These are phyloP conservation scores for Oehlia diaphana DNA, from an alignment of 192 early-diverging fungal species.

Conservation along the genomic window DNA sequence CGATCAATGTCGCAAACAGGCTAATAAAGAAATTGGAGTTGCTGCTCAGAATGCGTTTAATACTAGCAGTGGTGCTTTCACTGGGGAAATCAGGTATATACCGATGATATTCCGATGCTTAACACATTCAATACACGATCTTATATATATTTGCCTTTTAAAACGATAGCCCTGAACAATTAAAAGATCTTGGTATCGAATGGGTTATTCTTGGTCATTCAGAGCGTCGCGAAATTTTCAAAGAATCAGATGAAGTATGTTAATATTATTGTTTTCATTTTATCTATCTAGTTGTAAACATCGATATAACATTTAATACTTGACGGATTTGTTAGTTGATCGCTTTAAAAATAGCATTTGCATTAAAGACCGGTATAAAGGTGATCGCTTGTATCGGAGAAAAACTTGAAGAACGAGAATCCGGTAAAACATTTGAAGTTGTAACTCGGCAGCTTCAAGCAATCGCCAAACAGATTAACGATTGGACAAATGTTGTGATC, in stretches of 20 bases:
- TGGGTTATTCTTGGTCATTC: slow-evolving; percentile 99
- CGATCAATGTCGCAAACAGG: slow-evolving; percentile 69
- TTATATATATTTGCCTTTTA: not conserved
- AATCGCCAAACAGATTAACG: slow-evolving; percentile 70
- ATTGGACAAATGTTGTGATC: slow-evolving; percentile 95
- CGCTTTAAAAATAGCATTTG: slow-evolving; percentile 88
- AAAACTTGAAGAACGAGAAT: slow-evolving; percentile 93
- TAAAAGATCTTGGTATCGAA: slow-evolving; percentile 92
- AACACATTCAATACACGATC: not conserved
- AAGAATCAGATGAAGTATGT: slow-evolving; percentile 78
- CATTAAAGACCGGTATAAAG: slow-evolving; percentile 82
- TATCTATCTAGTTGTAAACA: not conserved
- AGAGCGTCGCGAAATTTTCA: slow-evolving; percentile 93
- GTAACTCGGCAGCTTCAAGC: slow-evolving; percentile 89
- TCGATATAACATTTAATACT: not conserved
- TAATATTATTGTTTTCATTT: too few relatives aligned
- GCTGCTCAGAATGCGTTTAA: slow-evolving; percentile 95
- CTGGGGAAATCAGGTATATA: slow-evolving; percentile 85
- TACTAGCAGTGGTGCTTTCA: slow-evolving; percentile 89
- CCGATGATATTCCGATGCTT: not conserved
- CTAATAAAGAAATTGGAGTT: slow-evolving; percentile 85
- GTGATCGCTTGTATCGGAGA: slow-evolving; percentile 97
- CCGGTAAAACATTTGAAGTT: slow-evolving; percentile 81
- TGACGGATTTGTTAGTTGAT: slow-evolving; percentile 49
- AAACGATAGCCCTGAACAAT: slow-evolving; percentile 73